Evolutionary conservation across 495 filamentous ascomycete genomes (phyloP).

Genomic region (Penicillium atrosanguineum): DNA sequence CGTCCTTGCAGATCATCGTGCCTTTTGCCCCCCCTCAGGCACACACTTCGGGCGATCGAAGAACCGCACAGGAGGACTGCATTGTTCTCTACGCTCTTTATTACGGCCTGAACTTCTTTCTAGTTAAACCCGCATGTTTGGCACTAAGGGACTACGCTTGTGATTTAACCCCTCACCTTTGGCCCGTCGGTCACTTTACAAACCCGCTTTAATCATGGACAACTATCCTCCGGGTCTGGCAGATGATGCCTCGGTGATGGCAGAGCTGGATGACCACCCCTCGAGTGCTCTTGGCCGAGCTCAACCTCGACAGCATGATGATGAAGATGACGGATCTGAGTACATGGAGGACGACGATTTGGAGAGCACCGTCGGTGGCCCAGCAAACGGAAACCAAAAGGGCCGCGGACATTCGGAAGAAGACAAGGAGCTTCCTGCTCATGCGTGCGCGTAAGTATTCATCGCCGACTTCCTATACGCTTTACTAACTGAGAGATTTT

Average conservation of each 20-base stretch:
- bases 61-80: slow-evolving; percentile 22
- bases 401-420: slow-evolving; percentile 66
- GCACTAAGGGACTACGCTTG: slow-evolving; percentile 4
- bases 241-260: slow-evolving; percentile 62
- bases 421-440: slow-evolving; percentile 87
- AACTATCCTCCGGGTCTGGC: slow-evolving; percentile 41
- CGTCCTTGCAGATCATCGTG: slow-evolving; percentile 12
- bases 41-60: slow-evolving; percentile 18
- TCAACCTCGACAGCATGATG: slow-evolving; percentile 71
- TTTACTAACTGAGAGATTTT: slow-evolving; percentile 16
- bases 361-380: slow-evolving; percentile 86
- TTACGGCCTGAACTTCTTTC: slow-evolving; percentile 1
- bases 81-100: slow-evolving; percentile 34
- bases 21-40: slow-evolving; percentile 29
- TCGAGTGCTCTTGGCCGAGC: slow-evolving; percentile 58
- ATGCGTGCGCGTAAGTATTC: slow-evolving; percentile 89
- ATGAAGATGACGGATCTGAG: slow-evolving; percentile 85
- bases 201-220: slow-evolving; percentile 65
- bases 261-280: slow-evolving; percentile 75
- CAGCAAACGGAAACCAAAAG: slow-evolving; percentile 69
- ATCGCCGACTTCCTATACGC: neutral
- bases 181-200: slow-evolving; percentile 42
- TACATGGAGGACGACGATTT: slow-evolving; percentile 85
- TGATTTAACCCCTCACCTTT: neutral
- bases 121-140: slow-evolving; percentile 11